Base-by-base conservation (phyloP, 2,329 filamentous ascomycete species). In the Penicillium polonicum region DNA sequence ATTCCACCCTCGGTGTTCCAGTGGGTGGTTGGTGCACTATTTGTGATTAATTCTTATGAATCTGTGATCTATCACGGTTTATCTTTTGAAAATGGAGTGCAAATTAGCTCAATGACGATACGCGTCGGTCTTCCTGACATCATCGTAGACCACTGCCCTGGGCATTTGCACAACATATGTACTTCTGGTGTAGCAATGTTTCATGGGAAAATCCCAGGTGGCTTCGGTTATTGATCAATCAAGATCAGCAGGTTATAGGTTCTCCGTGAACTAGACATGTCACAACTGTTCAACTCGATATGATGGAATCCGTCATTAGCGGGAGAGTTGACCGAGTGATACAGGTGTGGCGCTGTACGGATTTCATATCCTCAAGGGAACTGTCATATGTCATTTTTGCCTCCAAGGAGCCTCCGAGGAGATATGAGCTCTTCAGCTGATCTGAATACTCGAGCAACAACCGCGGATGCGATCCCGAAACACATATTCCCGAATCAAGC, bases 1-100 rank as follows among this genome's bases (percentile, higher is more conserved):
- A 60, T 61, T 55, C 53, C 59, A 55, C 56, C 60, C 35, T 57
- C 52, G 56, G 63, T 62, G 46, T 57, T 55, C 52, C 31, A 49
- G 46, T 60, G 52, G 48, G 54, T 57, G 50, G 55, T 60, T 49
- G 58, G 58, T 63, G 52, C 54, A 53, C 38, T 29, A 49, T 39
- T 50, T 65, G 62, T 63, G 52, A 55, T 56, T 57, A 54, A 62
- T 51, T 27, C 13, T 53, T 56, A 39, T 58, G 39, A 57, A 55
- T 25, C 50, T 58, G 43, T 61, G 42, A 60, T 53, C 42, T 53
- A 41, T 44, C 49, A n/a, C 35, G 48, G 15, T 29, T 21, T 51
- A 27, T 44, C 21, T 29, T 38, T 52, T 12, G 25, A 42, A 45
- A n/a, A 31, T 48, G 38, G 19, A 41, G 44, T 51, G 35, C 23